phyloP scores from a whole-genome alignment of 2,329 filamentous ascomycete species.

The Nemania diffusa region DNA sequence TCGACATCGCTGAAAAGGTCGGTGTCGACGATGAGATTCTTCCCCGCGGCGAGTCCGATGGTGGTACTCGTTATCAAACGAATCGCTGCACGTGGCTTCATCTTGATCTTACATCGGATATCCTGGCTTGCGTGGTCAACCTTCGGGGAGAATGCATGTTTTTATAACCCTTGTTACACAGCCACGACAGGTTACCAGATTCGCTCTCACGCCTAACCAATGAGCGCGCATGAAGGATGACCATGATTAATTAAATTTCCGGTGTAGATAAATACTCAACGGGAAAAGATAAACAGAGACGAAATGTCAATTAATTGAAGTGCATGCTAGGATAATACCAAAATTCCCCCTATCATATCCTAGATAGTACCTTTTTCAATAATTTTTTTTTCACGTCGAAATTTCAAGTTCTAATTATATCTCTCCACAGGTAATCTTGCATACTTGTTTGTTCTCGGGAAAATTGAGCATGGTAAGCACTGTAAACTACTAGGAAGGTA shows the following conservation, averaged over 20 bases:
- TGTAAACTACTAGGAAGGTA: too few relatives aligned
- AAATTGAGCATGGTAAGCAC: too few relatives aligned
- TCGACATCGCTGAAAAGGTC: constrained; percentile 61
- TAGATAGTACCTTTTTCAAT: background rate
- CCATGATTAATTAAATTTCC: too few relatives aligned
- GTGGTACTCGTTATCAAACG: background rate
- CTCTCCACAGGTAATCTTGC: too few relatives aligned
- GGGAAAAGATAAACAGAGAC: background rate
- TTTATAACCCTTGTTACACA: background rate
- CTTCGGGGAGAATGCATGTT: background rate
- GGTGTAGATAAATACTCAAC: background rate
- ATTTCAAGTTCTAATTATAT: too few relatives aligned
- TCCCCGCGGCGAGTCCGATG: constrained; percentile 34
- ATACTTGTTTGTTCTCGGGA: too few relatives aligned
- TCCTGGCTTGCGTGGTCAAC: background rate
- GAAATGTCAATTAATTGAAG: background rate
- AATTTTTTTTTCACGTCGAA: background rate
- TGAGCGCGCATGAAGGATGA: background rate
- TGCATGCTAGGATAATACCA: too few relatives aligned
- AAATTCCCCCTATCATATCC: background rate
- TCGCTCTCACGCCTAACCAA: background rate
- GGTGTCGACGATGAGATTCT: constrained; percentile 59
- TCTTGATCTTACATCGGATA: constrained; percentile 6
- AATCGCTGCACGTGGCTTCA: constrained; percentile 5
- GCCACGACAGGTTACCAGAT: background rate